Conservation (phyloP, 768 basidiomycete genomes). For the Clitopilus hobsonii region DNA sequence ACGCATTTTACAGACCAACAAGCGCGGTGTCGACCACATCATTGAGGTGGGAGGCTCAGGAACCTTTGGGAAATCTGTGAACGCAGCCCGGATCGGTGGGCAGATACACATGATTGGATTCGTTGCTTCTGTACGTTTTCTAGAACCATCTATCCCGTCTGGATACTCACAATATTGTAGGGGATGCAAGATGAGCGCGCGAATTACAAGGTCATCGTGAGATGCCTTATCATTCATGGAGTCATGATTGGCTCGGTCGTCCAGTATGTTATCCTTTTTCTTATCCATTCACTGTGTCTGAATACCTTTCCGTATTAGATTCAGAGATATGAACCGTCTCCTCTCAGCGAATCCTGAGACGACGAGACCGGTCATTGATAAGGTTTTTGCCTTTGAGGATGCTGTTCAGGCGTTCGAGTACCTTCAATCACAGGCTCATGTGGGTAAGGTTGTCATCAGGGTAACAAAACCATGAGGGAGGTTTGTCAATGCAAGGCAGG, state of each 20-base stretch:
- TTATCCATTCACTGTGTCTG: neutral
- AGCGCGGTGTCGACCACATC: slow-evolving; percentile 32
- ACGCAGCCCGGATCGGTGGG: slow-evolving; percentile 35
- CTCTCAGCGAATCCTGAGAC: slow-evolving; percentile 34
- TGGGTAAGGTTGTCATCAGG: slow-evolving; percentile 39
- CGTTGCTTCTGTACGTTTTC: slow-evolving; percentile 33
- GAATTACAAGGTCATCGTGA: slow-evolving; percentile 27
- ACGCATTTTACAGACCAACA: slow-evolving; percentile 26
- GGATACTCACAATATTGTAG: slow-evolving; percentile 9
- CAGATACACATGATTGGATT: slow-evolving; percentile 47
- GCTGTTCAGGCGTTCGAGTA: slow-evolving; percentile 47
- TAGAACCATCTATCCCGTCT: neutral
- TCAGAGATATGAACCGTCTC: slow-evolving; percentile 48
- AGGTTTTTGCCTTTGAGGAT: slow-evolving; percentile 55
- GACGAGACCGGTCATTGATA: slow-evolving; percentile 50
- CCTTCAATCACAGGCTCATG: slow-evolving; percentile 49
- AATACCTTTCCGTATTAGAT: slow-evolving; percentile 23
- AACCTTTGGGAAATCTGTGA: slow-evolving; percentile 41
- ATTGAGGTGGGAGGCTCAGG: slow-evolving; percentile 51
- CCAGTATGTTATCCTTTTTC: slow-evolving; percentile 34
- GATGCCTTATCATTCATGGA: slow-evolving; percentile 41
- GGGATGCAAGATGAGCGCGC: slow-evolving; percentile 23
- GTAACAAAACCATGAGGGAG: neutral
- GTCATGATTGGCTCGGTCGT: slow-evolving; percentile 53
- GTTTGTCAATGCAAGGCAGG: neutral